These are phyloP conservation scores for Eimeria falciformis DNA, from an alignment of 169 alveolate species.

Conservation along the genomic window DNA sequence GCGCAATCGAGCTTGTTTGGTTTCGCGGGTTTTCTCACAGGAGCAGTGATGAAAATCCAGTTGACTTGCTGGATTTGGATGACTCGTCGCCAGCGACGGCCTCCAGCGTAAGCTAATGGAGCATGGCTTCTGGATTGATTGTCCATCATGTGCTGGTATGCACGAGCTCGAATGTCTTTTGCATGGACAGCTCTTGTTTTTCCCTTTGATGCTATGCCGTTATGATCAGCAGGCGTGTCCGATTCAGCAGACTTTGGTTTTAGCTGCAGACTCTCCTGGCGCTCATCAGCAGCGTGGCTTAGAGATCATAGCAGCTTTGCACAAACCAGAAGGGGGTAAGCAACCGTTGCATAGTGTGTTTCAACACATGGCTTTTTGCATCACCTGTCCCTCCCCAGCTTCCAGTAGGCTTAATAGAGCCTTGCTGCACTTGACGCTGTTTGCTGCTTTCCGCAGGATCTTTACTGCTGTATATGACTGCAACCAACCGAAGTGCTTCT, in stretches of 20 bases:
- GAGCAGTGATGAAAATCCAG: conserved; percentile 52
- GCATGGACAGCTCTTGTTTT: too few relatives aligned
- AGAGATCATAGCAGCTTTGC: not conserved
- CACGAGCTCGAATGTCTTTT: too few relatives aligned
- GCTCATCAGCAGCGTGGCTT: not conserved
- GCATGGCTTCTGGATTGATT: too few relatives aligned
- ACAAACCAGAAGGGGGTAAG: not conserved
- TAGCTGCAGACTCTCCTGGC: conserved; percentile 1
- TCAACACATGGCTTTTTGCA: too few relatives aligned
- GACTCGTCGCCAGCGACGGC: not conserved
- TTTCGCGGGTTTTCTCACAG: not conserved
- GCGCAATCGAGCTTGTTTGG: too few relatives aligned
- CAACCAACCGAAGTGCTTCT: not conserved
- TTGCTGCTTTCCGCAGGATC: conserved; percentile 14
- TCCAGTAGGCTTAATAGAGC: too few relatives aligned
- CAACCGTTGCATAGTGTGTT: not conserved
- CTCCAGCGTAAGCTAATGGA: not conserved
- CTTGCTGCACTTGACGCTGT: not conserved
- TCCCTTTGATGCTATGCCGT: too few relatives aligned
- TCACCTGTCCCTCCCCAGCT: too few relatives aligned
- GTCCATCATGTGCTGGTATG: too few relatives aligned
- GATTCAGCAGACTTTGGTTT: not conserved
- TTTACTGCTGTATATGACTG: not conserved
- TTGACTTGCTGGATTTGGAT: conserved; percentile 35
- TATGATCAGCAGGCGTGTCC: not conserved